phyloP scores from a whole-genome alignment of 1,284 basidiomycete species.

The Ganoderma resinaceum region DNA sequence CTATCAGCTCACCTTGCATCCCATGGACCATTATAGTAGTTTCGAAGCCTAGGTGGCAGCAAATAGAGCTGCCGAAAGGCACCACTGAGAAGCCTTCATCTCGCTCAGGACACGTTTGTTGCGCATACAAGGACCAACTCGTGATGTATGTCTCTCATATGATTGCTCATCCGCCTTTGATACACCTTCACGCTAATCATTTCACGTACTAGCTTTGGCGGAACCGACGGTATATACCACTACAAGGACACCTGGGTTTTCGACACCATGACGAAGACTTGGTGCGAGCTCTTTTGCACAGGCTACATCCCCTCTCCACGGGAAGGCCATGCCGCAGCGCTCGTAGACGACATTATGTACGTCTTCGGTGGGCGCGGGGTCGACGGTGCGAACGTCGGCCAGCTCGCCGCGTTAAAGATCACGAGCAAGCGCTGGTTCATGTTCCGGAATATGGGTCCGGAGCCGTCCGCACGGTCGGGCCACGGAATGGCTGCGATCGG shows the following conservation, averaged over 20 bases:
- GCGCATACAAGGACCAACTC: constrained; percentile 84
- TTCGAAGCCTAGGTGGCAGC: constrained; percentile 30
- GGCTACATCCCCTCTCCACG: constrained; percentile 96
- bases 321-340: constrained; percentile 93
- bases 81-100: constrained; percentile 13
- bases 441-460: constrained; percentile 82
- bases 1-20: neutral
- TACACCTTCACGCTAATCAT: neutral
- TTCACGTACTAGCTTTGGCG: constrained; percentile 78
- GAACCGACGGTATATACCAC: constrained; percentile 95
- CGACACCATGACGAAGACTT: constrained; percentile 79
- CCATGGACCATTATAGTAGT: constrained; percentile 20
- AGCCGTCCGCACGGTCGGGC: constrained; percentile 69
- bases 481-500: constrained; percentile 75
- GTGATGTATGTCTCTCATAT: constrained; percentile 61
- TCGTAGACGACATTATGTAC: constrained; percentile 79
- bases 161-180: neutral
- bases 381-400: constrained; percentile 93
- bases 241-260: constrained; percentile 99
- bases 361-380: constrained; percentile 96
- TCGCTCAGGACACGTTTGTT: constrained; percentile 48
- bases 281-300: constrained; percentile 93
- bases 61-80: constrained; percentile 23
- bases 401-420: constrained; percentile 95
- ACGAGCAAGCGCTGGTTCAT: constrained; percentile 85